Evolutionary conservation across 495 filamentous ascomycete species (phyloP), one percentile per base, ranked within the genome.

Genomic region (Aspergillus cavernicola): DNA sequence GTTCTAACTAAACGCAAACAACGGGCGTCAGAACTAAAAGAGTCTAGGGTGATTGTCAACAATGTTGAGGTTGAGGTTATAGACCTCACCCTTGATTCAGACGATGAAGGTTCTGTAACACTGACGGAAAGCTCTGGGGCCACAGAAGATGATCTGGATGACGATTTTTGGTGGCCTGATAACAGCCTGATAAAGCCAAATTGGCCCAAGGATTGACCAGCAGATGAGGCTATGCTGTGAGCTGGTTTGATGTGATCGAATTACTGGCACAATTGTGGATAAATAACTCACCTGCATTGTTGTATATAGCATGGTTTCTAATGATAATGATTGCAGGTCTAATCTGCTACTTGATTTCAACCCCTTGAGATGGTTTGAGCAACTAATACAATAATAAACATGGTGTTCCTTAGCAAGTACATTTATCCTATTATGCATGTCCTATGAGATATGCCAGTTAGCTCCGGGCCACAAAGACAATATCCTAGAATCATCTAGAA

Each of bases 111-210:
- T 23, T 3, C 18, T 10, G 29, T 16, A 42, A 42, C 18, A 6
- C 32, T 33, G 32, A 22, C 12, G 16, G 31, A 20, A 38, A 53
- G 31, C 28, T 23, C 26, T 42, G 36, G 5, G 12, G 18, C 18
- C 6, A 31, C 53, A 22, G 48, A 32, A 6, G 61, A 72, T 42
- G 44, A 60, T 3, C 33, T 66, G 0, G 66, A 69, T 47, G 73
- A 79, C 16, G 73, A 79, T 42, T 63, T 70, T 45, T 79, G 75
- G 76, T 78, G 71, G 67, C 75, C 72, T 16, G 33, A 35, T 33
- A 47, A 31, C 19, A 15, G 44, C 12, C 18, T 2, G 9, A 47
- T 47, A 20, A 18, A 36, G 16, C 43, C 44, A 9, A 47, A 36
- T 18, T 47, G 31, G 38, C 38, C 38, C n/a, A 20, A 33, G 4